Evolutionary conservation across 352 stramenopile genomes (phyloP), one percentile per base, ranked within the genome.

Genomic region (Phytophthora pistaciae): DNA sequence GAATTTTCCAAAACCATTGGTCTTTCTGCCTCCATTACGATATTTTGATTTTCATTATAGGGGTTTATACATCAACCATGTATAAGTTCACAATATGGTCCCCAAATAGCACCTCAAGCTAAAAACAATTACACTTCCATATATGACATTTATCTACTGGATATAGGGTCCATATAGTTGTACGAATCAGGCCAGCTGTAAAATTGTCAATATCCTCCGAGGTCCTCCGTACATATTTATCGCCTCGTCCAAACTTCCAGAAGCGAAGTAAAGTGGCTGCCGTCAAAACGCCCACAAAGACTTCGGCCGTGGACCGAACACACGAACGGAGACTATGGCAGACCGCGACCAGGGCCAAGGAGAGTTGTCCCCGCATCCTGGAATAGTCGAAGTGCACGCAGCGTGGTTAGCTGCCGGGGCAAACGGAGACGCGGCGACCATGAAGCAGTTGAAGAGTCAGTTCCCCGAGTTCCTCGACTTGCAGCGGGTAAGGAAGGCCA

Each of bases 401-500:
- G 60, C 65, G 33, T 78, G 70, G 70, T 48, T 78, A 5, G 40
- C 49, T 18, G 65, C 70, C 5, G 70, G 70, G 3, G 64, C 63
- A 5, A 44, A 25, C 3, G 33, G 33, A 16, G 70, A 78, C 25
- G 56, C 61, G 23, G 23, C n/a, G 9, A 40, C 49, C 29, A 78
- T 78, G 70, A 27, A 40, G 5, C 49, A 49, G 5, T 27, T 78
- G 49, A 29, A n/a, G 31, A 11, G 7, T 3, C 65, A 50, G 25
- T 61, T 59, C 50, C 64, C 70, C 0, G 4, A 58, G 40, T 78
- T 66, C 65, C 56, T 78, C 56, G 60, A 64, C 60, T 59, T 78
- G 14, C 21, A 68, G 2, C 60, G 44, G 33, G 71, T 78, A 74
- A 48, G 44, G 36, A 42, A 42, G 36, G 36, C 36, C 29, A 16